Base-by-base conservation (phyloP, 2,329 filamentous ascomycete species). In the Colletotrichum trifolii region DNA sequence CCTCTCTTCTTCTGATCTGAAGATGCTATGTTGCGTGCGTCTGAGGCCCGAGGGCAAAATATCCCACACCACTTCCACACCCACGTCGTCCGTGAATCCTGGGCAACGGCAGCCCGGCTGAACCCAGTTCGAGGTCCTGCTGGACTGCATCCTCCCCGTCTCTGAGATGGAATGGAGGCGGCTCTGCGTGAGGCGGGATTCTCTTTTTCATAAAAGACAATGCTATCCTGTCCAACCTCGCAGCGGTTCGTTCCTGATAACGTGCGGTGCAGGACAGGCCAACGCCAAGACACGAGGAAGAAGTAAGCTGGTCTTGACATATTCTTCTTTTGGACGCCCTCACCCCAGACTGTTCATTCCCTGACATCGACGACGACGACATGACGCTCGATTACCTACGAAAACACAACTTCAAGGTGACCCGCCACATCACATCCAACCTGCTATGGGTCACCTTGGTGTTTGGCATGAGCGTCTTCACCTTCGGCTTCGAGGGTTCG, bases 401-500 rank as follows among this genome's bases (percentile, higher is more conserved):
- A 35, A 38, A 56, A 6, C 69, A 66, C 58, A 71, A 71, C 54
- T 65, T 68, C 55, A 66, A 66, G 66, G 61, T 69, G 38, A 67
- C 66, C 38, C 55, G 42, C 36, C 55, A 67, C 38, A 54, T 71
- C 25, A 70, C 69, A 12, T 66, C 66, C 1, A 71, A 70, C 11
- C 46, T 69, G 40, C 35, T 70, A 45, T 49, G 67, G 43, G 63
- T 68, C 36, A 63, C 69, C 9, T 42, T 71, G 40, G 60, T 68
- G 1, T 59, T 71, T n/a, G 67, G 66, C 43, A 64, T 67, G 46
- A 69, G 67, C 40, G 69, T 70, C 54, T 71, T 71, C 46, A 58
- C 69, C 8, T 71, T 68, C 40, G 69, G 69, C 11, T 71, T 69
- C 57, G 68, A 71, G 42, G 67, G 55, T 8, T 67, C 69, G 34